Base-by-base conservation (phyloP, 1,284 basidiomycete genomes). In the Polyporus tsugae region DNA sequence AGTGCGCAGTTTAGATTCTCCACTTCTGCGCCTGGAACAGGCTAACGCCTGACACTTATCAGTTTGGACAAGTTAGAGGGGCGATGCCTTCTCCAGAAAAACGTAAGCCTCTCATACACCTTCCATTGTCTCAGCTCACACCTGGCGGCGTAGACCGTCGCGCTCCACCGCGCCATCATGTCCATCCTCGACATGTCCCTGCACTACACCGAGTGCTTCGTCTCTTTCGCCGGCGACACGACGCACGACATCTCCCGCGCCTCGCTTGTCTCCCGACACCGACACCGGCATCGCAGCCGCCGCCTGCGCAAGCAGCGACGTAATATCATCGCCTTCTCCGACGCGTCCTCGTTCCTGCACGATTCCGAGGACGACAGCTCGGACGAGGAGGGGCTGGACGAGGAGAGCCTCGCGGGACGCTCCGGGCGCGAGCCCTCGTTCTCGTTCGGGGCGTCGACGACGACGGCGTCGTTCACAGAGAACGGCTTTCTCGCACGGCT, bases 151-250 rank as follows among this genome's bases (percentile, higher is more conserved):
- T 60, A 93, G 90, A 91, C 89, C 11, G 82, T 85, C 0, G 83
- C 89, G 11, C 81, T 94, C 17, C 87, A 89, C 74, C 86, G 87
- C 64, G 85, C 89, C 15, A 85, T 95, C 58, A 72, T 91, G 33
- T 88, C 88, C 6, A 86, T 95, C 65, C 83, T 96, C 46, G 92
- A 95, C 77, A 88, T 94, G 82, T 85, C 87, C 44, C 80, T 94
- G 4, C 85, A 88, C 70, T 92, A 95, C 76, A 87, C 84, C 70
- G 85, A 89, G 60, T 82, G 85, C 63, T 92, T 93, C 74, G 80
- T 86, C 29, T 80, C 88, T 0, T 88, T 89, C 73, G 83, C 87
- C 11, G 89, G 88, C 4, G 85, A 89, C 73, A 84, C 83, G 11
- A 86, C 80, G 1, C 86, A 87, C 67, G 89, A 90, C 73, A 83